A percentile compares a stretch with the other conserved stretches of the same genome.
Conservation (phyloP, 2,329 filamentous ascomycete species). For the Madurella fahalii region DNA sequence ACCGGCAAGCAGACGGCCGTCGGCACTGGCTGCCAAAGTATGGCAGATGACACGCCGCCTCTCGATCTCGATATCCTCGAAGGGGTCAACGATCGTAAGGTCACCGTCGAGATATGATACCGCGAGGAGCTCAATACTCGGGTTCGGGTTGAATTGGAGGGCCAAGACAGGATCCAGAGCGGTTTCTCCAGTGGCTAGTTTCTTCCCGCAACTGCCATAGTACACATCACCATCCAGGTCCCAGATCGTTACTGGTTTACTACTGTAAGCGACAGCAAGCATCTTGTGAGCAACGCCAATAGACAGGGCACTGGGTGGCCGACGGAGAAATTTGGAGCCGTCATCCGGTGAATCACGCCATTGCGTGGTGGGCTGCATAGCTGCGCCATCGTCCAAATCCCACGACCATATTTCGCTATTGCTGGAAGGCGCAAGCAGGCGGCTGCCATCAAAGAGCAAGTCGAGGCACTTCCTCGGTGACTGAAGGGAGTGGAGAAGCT, state of each 20-base stretch:
- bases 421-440: neutral
- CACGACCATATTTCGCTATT: neutral
- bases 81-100: slow-evolving; percentile 3
- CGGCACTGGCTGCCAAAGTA: slow-evolving; percentile 30
- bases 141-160: neutral
- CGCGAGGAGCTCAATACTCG: neutral
- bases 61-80: slow-evolving; percentile 23
- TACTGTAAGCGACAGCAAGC: slow-evolving; percentile 21
- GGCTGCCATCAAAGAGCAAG: neutral
- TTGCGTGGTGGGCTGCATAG: neutral
- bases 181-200: slow-evolving; percentile 29
- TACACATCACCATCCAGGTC: slow-evolving; percentile 32
- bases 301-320: slow-evolving; percentile 25
- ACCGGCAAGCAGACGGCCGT: slow-evolving; percentile 30
- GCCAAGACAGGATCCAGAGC: slow-evolving; percentile 24
- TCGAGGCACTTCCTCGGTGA: neutral
- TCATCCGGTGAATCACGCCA: slow-evolving; percentile 7
- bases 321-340: neutral
- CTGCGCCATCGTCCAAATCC: neutral
- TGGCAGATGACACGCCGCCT: slow-evolving; percentile 29
- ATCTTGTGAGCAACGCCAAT: slow-evolving; percentile 30
- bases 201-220: slow-evolving; percentile 34
- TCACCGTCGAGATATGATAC: neutral
- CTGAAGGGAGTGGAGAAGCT: neutral
- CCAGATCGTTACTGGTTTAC: slow-evolving; percentile 34